Base-by-base conservation (phyloP, 202 grass and related monocot species). In the Panicum hallii region DNA sequence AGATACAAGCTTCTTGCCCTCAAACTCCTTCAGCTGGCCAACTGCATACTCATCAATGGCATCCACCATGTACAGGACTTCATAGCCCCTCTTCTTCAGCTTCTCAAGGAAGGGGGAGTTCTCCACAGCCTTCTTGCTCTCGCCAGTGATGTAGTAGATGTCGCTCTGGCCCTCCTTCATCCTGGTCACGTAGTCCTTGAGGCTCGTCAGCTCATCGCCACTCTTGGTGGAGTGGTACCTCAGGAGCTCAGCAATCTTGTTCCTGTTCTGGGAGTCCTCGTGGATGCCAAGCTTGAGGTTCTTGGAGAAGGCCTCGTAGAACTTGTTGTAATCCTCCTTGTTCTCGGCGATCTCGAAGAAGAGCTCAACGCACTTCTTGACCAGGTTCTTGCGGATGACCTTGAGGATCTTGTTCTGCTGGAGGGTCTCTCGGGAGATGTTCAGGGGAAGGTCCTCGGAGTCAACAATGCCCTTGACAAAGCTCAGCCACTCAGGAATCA, bases 391-490 rank as follows among this genome's bases (percentile, higher is more conserved):
- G 16, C 95, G 63, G 72, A 97, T 97, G 0, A 97, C 95, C 84
- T 97, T 97, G 12, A 97, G 89, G 61, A 97, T 97, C 87, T 97
- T 97, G 82, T 97, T 97, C 87, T 97, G 94, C 90, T 97, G 94
- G 16, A 97, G 90, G 34, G 41, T 97, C 90, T 97, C 94, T 72
- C 94, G 91, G 36, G 36, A 38, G 36, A 38, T 38, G 36, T 38
- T 38, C 14, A 97, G 92, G 65, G 94, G 94, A 97, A 89, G 95
- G 55, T 97, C 95, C 88, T 97, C 95, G 23, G 95, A 97, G 67
- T 97, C 95, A 55, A 94, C 95, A 88, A 97, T 97, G 14, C 95
- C 95, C 84, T 97, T 97, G 19, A 97, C 90, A 84, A 97, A 97
- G 78, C 92, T 91, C 52, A 97, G 74, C 81, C 93, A 97, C 72